Percentiles rank a stretch among this genome's conserved stretches.
Conservation (phyloP, 1,284 basidiomycete genomes). For the Mycosarcoma mackinlayi region DNA sequence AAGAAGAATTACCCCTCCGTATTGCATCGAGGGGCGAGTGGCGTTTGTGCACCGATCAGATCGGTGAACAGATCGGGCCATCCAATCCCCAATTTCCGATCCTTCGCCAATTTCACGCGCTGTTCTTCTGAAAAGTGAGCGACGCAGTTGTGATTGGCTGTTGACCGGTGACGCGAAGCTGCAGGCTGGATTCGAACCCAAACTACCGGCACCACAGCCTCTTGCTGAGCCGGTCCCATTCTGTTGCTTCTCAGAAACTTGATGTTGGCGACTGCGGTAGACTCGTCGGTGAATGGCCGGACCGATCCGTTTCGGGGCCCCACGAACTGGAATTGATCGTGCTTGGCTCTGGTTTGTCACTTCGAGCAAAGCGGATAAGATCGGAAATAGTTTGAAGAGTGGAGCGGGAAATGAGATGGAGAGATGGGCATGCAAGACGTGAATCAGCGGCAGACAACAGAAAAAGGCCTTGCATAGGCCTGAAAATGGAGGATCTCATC, state of each 20-base stretch:
- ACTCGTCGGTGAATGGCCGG: too few species aligned
- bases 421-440: not conserved
- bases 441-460: constrained; percentile 10
- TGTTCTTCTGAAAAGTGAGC: not conserved
- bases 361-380: constrained; percentile 12
- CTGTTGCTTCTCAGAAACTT: too few species aligned
- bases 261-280: too few species aligned
- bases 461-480: too few species aligned
- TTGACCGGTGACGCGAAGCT: constrained; percentile 14
- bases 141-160: constrained; percentile 17
- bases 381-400: constrained; percentile 16
- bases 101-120: constrained; percentile 20
- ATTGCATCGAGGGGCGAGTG: too few species aligned
- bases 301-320: constrained; percentile 1
- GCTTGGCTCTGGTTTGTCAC: not conserved
- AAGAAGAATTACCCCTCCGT: too few species aligned
- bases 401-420: constrained; percentile 5
- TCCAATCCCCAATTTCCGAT: not conserved
- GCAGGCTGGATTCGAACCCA: constrained; percentile 4
- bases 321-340: not conserved
- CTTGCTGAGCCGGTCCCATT: constrained; percentile 2
- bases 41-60: too few species aligned
- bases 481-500: too few species aligned
- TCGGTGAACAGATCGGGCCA: not conserved
- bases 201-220: not conserved